Evolutionary conservation across 2,329 filamentous ascomycete genomes (phyloP), one percentile per base, ranked within the genome.

Genomic region (Fusarium irregulare): DNA sequence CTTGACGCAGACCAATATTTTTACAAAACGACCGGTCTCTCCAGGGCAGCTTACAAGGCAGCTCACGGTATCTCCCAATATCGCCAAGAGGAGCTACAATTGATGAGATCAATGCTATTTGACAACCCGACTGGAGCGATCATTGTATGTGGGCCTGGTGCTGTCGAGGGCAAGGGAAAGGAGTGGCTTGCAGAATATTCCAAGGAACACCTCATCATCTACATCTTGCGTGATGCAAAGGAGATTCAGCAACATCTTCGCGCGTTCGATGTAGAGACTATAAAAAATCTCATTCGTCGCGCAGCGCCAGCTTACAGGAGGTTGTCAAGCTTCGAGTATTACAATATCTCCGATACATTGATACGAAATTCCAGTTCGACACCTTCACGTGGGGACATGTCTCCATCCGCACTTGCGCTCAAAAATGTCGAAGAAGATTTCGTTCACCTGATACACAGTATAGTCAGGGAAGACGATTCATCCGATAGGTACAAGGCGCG

Each of bases 381-480:
- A 3, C 8, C 60, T 0, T 40, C 18, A 2, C 34, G 60, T 2
- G 60, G 58, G 0, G 60, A 64, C 40, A 5, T 56, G 9, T 64
- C 58, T 0, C 60, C 60, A 1, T 16, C 58, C 1, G 60, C 60
- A n/a, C 48, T 64, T 5, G 58, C 60, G 3, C 58, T 64, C 0
- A 64, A 64, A 16, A 63, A 49, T 16, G 60, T 63, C 0, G 60
- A 64, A 10, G 28, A 64, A 20, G 60, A 64, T 20, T 64, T 63
- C 1, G 11, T 64, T 0, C 49, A 63, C 3, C 6, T 64, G 7
- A 49, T 64, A 42, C 37, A 64, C 44, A 32, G 18, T 1, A 49
- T 63, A 10, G 61, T 51, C 3, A 2, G 25, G 4, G 10, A 44
- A 12, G 20, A 64, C 1, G 49, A 54, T 4, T 62, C 25, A 1